Percentiles rank a stretch among this genome's conserved stretches.
Evolutionary conservation across 108 stramenopile species (phyloP).

Genomic region (Nitzschia palea): DNA sequence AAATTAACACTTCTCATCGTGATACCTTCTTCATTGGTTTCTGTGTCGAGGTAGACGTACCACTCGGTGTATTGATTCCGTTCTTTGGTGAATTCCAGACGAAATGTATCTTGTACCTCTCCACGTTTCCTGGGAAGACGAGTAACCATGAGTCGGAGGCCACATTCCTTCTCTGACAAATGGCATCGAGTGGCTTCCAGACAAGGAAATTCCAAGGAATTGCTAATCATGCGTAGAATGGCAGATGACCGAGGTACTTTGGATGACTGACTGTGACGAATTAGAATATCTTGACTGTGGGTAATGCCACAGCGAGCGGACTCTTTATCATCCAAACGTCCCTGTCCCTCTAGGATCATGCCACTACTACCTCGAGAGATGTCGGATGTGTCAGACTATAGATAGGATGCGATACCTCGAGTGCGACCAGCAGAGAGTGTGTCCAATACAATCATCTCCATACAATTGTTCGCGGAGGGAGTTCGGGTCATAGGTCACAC

Average conservation of each 20-base stretch:
- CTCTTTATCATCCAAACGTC: not conserved
- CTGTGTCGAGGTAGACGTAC: constrained; percentile 26
- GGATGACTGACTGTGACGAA: no score
- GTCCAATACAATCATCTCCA: no score
- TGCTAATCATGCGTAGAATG: constrained; percentile 10
- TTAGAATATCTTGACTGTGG: no score
- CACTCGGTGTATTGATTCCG: constrained; percentile 17
- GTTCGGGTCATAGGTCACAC: no score
- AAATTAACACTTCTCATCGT: constrained; percentile 7
- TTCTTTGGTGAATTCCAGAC: constrained; percentile 10
- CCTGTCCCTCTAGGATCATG: constrained; percentile 5
- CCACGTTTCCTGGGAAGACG: not conserved
- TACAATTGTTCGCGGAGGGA: no score
- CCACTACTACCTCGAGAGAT: no score
- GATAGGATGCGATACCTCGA: no score
- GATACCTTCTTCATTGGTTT: not conserved
- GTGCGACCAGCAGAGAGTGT: no score
- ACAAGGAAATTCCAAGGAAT: constrained; percentile 19
- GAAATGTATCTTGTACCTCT: not conserved
- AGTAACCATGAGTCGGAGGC: constrained; percentile 18
- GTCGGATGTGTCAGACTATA: no score
- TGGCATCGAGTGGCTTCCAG: constrained; percentile 33
- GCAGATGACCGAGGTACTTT: no score
- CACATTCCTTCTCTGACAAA: constrained; percentile 23
- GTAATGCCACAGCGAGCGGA: no score